Conservation (phyloP, 306 rosid genomes). For the Hippophae rhamnoides region DNA sequence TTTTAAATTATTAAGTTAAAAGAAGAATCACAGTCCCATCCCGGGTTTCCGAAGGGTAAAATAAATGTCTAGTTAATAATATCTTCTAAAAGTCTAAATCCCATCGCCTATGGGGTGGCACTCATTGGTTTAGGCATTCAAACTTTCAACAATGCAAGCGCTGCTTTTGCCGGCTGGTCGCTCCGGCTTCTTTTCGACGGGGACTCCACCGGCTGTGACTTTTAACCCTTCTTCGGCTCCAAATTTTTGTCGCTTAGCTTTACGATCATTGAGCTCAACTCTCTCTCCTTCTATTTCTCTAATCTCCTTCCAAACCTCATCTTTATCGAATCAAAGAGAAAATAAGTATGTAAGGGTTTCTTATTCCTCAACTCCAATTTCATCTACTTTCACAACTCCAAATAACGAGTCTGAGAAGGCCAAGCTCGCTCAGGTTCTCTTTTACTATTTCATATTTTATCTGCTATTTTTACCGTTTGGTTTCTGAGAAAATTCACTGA, state of each 20-base stretch:
- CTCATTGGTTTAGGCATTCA: background rate
- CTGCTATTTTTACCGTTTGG: background rate
- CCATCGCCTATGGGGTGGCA: no score
- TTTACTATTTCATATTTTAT: background rate
- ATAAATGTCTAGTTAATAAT: no score
- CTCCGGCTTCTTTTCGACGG: slow-evolving; percentile 33
- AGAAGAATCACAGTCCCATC: no score
- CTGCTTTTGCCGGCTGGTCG: slow-evolving; percentile 50
- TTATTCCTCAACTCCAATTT: slow-evolving; percentile 47
- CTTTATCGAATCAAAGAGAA: slow-evolving; percentile 20
- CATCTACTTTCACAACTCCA: slow-evolving; percentile 36
- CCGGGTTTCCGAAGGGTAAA: no score
- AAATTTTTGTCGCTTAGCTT: slow-evolving; percentile 13
- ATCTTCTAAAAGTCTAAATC: no score
- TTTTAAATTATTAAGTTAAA: no score
- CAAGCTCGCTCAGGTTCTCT: slow-evolving; percentile 69
- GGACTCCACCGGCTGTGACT: slow-evolving; percentile 10
- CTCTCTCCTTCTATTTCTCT: slow-evolving; percentile 18
- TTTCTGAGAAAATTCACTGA: slow-evolving; percentile 4
- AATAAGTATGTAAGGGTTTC: slow-evolving; percentile 1
- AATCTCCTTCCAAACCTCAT: slow-evolving; percentile 19
- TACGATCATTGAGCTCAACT: slow-evolving; percentile 16
- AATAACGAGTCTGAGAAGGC: slow-evolving; percentile 57
- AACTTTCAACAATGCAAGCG: slow-evolving; percentile 45
- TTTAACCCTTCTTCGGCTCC: background rate